Base-by-base conservation (phyloP, 305 asterid species). In the Fraxinus sp. region DNA sequence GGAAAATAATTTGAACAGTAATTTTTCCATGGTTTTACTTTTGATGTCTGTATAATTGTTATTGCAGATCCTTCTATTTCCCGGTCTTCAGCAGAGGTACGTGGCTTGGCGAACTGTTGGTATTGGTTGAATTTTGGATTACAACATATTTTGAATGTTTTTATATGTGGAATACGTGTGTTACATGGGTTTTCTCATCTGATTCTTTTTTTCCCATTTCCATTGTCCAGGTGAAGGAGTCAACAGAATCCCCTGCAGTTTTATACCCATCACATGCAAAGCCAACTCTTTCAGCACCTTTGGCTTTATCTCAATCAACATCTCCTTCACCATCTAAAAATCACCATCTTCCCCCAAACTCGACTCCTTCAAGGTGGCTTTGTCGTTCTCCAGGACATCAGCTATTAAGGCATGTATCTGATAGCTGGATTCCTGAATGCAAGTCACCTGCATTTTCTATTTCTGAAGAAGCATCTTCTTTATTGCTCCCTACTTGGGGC, bases 331-430 rank as follows among this genome's bases (percentile, higher is more conserved):
- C 98, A 30, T 90, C 97, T 85, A 93, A 83, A 84, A 85, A 91
- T 85, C 92, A 89, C 84, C 83, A 82, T 30, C 89, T 87, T 81
- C 98, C 93, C 83, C 89, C 90, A 71, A 90, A 82, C 89, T 90
- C 89, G 0, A 93, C 96, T 83, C 97, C 96, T 83, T 88, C 94
- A 70, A 92, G 94, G 87, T 87, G 90, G 94, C 93, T 88, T 72
- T 88, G 86, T 73, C 89, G 83, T 73, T 94, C 99, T 64, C 97
- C 98, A 13, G 89, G 93, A 22, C 93, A 89, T 83, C 89, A 80
- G 49, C 88, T 93, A 55, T 55, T 85, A 33, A 91, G 94, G 62
- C 97, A 90, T 71, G 93, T 87, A 44, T 94, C 98, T 57, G 98
- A 92, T 76, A 86, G 92, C 85, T 88, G 88, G 79, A 83, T 90